phyloP scores from a whole-genome alignment of 2,329 filamentous ascomycete genomes.

The Exophiala bonariae region DNA sequence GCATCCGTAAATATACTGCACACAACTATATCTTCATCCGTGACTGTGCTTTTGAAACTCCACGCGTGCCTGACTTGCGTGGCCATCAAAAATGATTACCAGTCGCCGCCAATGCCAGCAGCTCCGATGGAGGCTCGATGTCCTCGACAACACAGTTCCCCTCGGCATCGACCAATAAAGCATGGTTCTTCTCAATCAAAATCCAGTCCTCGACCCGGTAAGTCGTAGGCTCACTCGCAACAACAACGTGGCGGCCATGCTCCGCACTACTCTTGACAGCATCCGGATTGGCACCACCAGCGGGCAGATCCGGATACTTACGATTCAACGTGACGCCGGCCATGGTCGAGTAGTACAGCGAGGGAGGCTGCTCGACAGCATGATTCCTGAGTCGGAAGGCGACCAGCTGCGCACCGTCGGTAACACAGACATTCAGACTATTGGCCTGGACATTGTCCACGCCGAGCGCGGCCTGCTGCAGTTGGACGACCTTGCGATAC shows the following conservation, averaged over 20 bases:
- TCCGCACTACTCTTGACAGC: constrained; percentile 38
- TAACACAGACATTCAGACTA: constrained; percentile 54
- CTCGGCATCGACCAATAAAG: constrained; percentile 43
- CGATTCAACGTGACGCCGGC: constrained; percentile 55
- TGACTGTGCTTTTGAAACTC: not conserved
- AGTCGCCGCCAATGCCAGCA: constrained; percentile 17
- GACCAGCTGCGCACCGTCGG: constrained; percentile 51
- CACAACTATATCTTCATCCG: no score
- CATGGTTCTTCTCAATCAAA: constrained; percentile 48
- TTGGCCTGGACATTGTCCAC: constrained; percentile 42
- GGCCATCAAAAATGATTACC: constrained; percentile 16
- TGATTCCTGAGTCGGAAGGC: constrained; percentile 56
- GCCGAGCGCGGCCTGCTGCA: constrained; percentile 47
- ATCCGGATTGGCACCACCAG: constrained; percentile 38
- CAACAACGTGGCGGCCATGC: constrained; percentile 51
- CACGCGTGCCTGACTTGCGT: not conserved
- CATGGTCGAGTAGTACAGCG: constrained; percentile 50
- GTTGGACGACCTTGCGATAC: constrained; percentile 43
- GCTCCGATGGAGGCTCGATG: constrained; percentile 13
- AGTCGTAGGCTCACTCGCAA: constrained; percentile 55
- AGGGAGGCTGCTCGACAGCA: constrained; percentile 51
- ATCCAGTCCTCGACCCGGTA: constrained; percentile 54
- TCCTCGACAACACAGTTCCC: constrained; percentile 27
- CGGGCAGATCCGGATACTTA: constrained; percentile 52
- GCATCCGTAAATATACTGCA: no score